Evolutionary conservation across 2,329 filamentous ascomycete genomes (phyloP).

Genomic region (Talaromyces sp.): DNA sequence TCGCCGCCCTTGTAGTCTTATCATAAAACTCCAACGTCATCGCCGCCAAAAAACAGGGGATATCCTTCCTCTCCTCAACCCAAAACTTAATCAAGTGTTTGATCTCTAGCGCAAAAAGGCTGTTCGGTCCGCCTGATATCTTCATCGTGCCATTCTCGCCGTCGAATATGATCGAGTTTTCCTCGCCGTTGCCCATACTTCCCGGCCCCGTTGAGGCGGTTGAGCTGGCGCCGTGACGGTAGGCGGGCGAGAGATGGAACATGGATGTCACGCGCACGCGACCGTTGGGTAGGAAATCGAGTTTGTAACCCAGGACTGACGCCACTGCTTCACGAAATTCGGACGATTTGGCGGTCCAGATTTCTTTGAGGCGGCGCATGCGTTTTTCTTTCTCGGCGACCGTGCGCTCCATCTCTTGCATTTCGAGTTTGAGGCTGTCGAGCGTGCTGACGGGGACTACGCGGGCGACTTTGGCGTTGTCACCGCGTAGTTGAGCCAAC

Average conservation of each 20-base stretch:
- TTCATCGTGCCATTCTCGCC: conserved; percentile 97
- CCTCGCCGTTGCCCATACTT: conserved; percentile 47
- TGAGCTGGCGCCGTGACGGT: conserved; percentile 49
- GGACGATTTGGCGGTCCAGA: conserved; percentile 84
- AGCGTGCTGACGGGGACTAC: conserved; percentile 75
- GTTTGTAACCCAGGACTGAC: conserved; percentile 85
- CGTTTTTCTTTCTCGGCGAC: conserved; percentile 73
- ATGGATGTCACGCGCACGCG: conserved; percentile 88
- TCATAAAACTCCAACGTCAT: conserved; percentile 93
- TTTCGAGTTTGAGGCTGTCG: conserved; percentile 69
- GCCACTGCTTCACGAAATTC: conserved; percentile 97
- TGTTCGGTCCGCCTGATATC: conserved; percentile 83
- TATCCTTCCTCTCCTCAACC: conserved; percentile 90
- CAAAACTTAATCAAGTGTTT: conserved; percentile 87
- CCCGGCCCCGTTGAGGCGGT: conserved; percentile 32
- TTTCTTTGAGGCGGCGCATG: conserved; percentile 80
- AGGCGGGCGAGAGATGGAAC: conserved; percentile 65
- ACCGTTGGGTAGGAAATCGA: conserved; percentile 95
- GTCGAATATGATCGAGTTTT: conserved; percentile 73
- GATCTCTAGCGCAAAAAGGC: conserved; percentile 81
- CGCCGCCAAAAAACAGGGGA: conserved; percentile 87
- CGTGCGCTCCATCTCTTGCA: conserved; percentile 67
- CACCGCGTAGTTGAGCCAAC: conserved; percentile 64
- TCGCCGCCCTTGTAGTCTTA: conserved; percentile 43
- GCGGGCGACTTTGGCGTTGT: conserved; percentile 50